phyloP scores from a whole-genome alignment of 805 yeast genomes.

The Wickerhamomyces ciferrii region DNA sequence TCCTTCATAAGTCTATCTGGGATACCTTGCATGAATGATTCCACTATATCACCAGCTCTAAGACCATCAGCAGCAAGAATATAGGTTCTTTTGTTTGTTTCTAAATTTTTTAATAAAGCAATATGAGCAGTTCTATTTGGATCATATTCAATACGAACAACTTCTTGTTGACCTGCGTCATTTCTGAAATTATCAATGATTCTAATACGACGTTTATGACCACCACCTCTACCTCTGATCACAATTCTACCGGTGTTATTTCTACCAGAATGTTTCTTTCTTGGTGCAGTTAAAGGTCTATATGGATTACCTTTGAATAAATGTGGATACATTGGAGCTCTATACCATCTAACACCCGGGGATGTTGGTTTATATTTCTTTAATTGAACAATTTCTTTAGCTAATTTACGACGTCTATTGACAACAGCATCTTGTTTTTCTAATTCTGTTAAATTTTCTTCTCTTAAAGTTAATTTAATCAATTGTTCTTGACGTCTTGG shows the following conservation, averaged over 20 bases:
- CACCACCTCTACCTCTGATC: conserved; percentile 95
- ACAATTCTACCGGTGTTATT: conserved; percentile 85
- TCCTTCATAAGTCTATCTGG: conserved; percentile 68
- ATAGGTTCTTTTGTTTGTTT: conserved; percentile 62
- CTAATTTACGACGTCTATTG: conserved; percentile 66
- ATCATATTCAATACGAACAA: conserved; percentile 88
- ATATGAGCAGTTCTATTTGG: conserved; percentile 93
- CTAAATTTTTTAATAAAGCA: conserved; percentile 69
- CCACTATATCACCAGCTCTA: conserved; percentile 88
- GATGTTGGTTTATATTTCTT: conserved; percentile 75
- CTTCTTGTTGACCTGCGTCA: conserved; percentile 68
- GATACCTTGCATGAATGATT: conserved; percentile 84
- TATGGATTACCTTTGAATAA: conserved; percentile 83
- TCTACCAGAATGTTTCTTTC: conserved; percentile 79
- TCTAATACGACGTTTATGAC: conserved; percentile 85
- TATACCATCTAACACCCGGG: conserved; percentile 86
- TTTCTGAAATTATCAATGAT: conserved; percentile 70
- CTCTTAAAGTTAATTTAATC: conserved; percentile 35
- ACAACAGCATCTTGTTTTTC: conserved; percentile 75
- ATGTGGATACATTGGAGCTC: conserved; percentile 82
- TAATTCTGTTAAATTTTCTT: conserved; percentile 56
- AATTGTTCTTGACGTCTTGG: conserved; percentile 1
- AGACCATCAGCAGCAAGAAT: conserved; percentile 90
- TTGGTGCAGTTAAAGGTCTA: conserved; percentile 66
- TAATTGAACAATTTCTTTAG: conserved; percentile 65